phyloP scores from a whole-genome alignment of 306 rosid species.

The apple (Malus domestica) region ASM211411v1 NC_041799.1:31868001-31868500 shows the following conservation, averaged over 20 bases:
- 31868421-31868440: slow-evolving; percentile 34
- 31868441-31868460: slow-evolving; percentile 16
- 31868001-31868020: not conserved
- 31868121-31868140: not conserved
- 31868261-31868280: too few relatives aligned
- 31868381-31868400: slow-evolving; percentile 16
- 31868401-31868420: slow-evolving; percentile 39
- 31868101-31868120: not conserved
- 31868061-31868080: not conserved
- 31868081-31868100: not conserved
- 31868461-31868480: slow-evolving; percentile 29
- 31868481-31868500: not conserved
- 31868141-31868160: too few relatives aligned
- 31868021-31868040: too few relatives aligned
- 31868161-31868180: too few relatives aligned
- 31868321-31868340: slow-evolving; percentile 1
- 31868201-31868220: too few relatives aligned
- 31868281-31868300: not conserved
- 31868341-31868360: not conserved
- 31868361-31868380: slow-evolving; percentile 20
- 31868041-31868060: too few relatives aligned
- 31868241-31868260: too few relatives aligned
- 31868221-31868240: too few relatives aligned
- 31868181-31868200: too few relatives aligned
- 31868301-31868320: slow-evolving; percentile 3